These are phyloP conservation scores for Boletus mariae DNA, from an alignment of 1,284 basidiomycete species.

Conservation along the genomic window DNA sequence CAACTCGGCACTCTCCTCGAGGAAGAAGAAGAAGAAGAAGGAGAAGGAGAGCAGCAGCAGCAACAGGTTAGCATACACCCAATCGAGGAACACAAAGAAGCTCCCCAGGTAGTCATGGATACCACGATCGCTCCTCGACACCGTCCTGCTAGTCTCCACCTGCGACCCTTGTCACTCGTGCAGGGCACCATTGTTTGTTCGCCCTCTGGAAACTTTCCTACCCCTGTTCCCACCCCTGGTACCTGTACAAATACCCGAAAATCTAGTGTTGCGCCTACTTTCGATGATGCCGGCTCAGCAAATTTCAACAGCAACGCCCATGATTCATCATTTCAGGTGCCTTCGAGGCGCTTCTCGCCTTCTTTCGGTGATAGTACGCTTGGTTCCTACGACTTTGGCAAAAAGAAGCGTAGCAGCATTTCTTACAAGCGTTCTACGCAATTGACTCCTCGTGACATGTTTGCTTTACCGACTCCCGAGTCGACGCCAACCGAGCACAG, in stretches of 20 bases:
- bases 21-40: constrained; percentile 77
- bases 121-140: constrained; percentile 42
- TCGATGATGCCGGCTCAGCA: constrained; percentile 26
- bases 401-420: constrained; percentile 58
- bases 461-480: constrained; percentile 65
- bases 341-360: constrained; percentile 20
- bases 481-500: constrained; percentile 60
- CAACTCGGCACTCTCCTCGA: constrained; percentile 72
- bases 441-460: constrained; percentile 36
- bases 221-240: constrained; percentile 50
- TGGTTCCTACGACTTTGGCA: constrained; percentile 7
- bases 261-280: constrained; percentile 46
- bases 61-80: constrained; percentile 46
- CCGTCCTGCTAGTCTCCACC: constrained; percentile 60
- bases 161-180: constrained; percentile 69
- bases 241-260: constrained; percentile 43
- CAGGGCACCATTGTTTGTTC: constrained; percentile 42
- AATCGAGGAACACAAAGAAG: constrained; percentile 9
- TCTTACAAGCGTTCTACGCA: constrained; percentile 58
- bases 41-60: constrained; percentile 38
- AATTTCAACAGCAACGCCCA: constrained; percentile 22
- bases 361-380: constrained; percentile 10
- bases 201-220: constrained; percentile 44
- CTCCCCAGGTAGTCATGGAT: constrained; percentile 4
- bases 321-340: constrained; percentile 10